phyloP scores from a whole-genome alignment of 345 rosid genomes.

The Acer campestre region DNA sequence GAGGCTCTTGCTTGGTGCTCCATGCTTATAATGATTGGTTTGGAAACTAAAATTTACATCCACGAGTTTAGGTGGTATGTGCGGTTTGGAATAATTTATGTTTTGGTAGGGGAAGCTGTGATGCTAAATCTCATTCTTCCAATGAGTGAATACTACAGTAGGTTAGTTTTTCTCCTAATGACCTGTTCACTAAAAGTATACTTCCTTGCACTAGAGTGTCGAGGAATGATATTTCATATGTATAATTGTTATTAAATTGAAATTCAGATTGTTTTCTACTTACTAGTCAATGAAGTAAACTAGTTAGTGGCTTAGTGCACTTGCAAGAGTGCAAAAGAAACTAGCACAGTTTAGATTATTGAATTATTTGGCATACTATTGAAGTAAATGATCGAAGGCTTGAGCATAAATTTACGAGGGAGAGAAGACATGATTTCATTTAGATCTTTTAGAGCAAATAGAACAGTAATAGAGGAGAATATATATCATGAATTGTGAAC shows the following conservation, averaged over 20 bases:
- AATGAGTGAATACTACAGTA: conserved; percentile 46
- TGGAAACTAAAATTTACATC: conserved; percentile 71
- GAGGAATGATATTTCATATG: conserved; percentile 1
- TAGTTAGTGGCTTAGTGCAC: background rate
- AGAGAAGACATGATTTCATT: background rate
- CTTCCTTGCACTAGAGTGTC: background rate
- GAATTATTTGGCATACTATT: background rate
- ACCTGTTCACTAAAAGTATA: background rate
- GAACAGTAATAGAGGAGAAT: too few species aligned
- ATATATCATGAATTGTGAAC: too few species aligned
- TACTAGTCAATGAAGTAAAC: background rate
- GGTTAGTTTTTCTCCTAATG: conserved; percentile 40
- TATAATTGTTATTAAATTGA: background rate
- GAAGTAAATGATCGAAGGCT: background rate
- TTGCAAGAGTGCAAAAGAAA: background rate
- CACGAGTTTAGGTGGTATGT: conserved; percentile 84
- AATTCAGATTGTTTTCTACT: background rate
- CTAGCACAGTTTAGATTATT: background rate
- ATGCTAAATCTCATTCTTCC: conserved; percentile 70
- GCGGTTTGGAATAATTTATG: conserved; percentile 78
- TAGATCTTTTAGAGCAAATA: background rate
- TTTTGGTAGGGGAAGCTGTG: conserved; percentile 84
- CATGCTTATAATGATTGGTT: conserved; percentile 61
- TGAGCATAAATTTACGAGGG: background rate
- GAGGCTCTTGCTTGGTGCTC: conserved; percentile 86